Percentiles rank a stretch among this genome's conserved stretches.
These are phyloP conservation scores for Geotrichum reessii DNA, from an alignment of 1,139 yeast species.

Conservation along the genomic window DNA sequence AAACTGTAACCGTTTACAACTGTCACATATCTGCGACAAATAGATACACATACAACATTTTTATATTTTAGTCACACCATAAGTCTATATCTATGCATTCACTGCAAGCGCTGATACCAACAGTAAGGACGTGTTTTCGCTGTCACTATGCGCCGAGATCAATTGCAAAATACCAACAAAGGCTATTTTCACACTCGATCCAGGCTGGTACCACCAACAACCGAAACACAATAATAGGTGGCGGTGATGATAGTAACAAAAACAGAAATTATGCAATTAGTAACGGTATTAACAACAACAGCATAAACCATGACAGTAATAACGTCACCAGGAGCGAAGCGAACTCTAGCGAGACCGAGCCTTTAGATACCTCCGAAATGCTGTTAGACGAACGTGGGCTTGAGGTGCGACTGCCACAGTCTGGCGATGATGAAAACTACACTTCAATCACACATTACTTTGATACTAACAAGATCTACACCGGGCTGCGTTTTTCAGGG, in stretches of 20 bases:
- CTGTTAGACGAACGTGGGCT: background rate
- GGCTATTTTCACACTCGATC: background rate
- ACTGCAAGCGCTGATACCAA: background rate
- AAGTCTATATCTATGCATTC: background rate
- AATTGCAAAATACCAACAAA: background rate
- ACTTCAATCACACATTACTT: slow-evolving; percentile 29
- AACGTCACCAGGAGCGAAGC: background rate
- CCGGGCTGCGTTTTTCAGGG: slow-evolving; percentile 36
- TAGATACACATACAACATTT: too few species aligned
- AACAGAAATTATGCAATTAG: too few species aligned
- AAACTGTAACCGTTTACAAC: too few species aligned
- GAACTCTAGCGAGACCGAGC: background rate
- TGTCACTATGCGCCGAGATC: background rate
- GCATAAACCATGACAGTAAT: background rate
- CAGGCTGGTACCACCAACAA: background rate
- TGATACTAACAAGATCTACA: slow-evolving; percentile 39
- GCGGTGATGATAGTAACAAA: background rate
- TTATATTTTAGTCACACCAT: background rate
- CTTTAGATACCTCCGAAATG: background rate
- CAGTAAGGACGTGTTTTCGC: background rate
- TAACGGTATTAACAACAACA: background rate
- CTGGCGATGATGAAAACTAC: slow-evolving; percentile 2
- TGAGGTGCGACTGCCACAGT: slow-evolving; percentile 7
- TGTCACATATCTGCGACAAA: too few species aligned
- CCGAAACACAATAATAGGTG: background rate